Evolutionary conservation across 2,329 filamentous ascomycete genomes (phyloP), one percentile per base, ranked within the genome.

Genomic region (Tolypocladium amazonense): DNA sequence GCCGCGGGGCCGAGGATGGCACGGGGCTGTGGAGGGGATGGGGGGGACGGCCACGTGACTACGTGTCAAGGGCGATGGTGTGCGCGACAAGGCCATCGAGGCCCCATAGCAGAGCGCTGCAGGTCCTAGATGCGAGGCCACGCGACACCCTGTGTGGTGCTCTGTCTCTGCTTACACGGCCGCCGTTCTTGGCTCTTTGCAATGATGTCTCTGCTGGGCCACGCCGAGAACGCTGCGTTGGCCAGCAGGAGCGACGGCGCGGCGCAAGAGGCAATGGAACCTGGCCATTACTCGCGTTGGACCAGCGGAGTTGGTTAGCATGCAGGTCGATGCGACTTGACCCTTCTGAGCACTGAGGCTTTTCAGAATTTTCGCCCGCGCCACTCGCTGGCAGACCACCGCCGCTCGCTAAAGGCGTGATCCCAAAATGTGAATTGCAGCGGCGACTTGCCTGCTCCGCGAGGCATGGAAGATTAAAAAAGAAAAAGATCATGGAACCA

Each of bases 21-120:
- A 14, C 12, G 27, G 45, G 23, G 12, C 4, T 18, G 15, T 15
- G 25, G 27, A 50, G 45, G 27, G 15, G 18, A 3, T 18, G 27
- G 18, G 9, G 30, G 27, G 20, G 50, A 27, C 9, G 30, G 25
- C n/a, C 68, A 73, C 70, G 71, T 72, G 69, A 72, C 60, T 68
- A 70, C 71, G 71, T 72, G 71, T 72, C 70, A 71, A 65, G 61
- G 38, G 20, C 18, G 38, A 37, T 27, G 27, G 57, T 63, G 63
- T 64, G 65, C 63, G 63, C 58, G 53, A 59, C 61, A 62, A 60
- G 64, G 61, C 50, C 50, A 11, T 14, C 9, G 18, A 14, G 18
- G 18, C 18, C 1, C 27, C 14, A 20, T 53, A 18, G 50, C 8
- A 18, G 27, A 53, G 27, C 50, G 50, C 27, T 53, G 50, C 47